Conservation (phyloP, 1,139 yeast species). For the Tardiomyces blankii region DNA sequence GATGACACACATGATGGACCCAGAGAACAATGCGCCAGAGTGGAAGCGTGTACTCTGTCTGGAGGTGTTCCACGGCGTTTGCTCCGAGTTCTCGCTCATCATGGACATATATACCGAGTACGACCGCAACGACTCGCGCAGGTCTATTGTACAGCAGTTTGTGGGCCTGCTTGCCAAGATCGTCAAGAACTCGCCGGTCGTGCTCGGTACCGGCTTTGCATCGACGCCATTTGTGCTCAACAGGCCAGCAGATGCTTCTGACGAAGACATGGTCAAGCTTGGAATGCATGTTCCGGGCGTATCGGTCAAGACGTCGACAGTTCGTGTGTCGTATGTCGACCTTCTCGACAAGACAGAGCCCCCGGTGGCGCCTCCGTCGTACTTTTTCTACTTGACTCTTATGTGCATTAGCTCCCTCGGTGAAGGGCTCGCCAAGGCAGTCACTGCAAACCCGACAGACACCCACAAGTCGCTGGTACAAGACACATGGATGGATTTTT, state of each 20-base stretch:
- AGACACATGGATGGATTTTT: slow-evolving; percentile 32
- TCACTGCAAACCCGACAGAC: slow-evolving; percentile 15
- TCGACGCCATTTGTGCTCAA: slow-evolving; percentile 4
- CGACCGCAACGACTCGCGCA: slow-evolving; percentile 47
- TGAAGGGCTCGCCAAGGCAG: slow-evolving; percentile 57
- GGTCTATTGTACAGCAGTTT: slow-evolving; percentile 51
- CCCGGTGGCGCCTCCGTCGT: slow-evolving; percentile 49
- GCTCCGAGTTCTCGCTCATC: slow-evolving; percentile 44
- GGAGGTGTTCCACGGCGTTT: slow-evolving; percentile 56
- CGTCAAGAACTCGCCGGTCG: slow-evolving; percentile 8
- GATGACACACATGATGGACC: slow-evolving; percentile 52
- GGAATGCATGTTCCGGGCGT: slow-evolving; percentile 10
- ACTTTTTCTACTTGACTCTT: slow-evolving; percentile 49
- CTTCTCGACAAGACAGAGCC: slow-evolving; percentile 70
- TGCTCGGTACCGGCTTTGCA: slow-evolving; percentile 14
- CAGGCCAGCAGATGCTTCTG: slow-evolving; percentile 3
- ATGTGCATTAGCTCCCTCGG: slow-evolving; percentile 44
- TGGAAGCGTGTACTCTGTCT: slow-evolving; percentile 71
- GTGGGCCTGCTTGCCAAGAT: slow-evolving; percentile 32
- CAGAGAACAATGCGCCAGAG: slow-evolving; percentile 34
- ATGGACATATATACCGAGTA: slow-evolving; percentile 46
- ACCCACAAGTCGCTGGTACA: slow-evolving; percentile 3
- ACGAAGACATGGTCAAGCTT: background rate
- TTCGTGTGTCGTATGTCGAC: slow-evolving; percentile 54
- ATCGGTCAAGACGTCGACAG: slow-evolving; percentile 25